Conservation (phyloP, 2,329 filamentous ascomycete species). For the Fonsecaea pedrosoi region DNA sequence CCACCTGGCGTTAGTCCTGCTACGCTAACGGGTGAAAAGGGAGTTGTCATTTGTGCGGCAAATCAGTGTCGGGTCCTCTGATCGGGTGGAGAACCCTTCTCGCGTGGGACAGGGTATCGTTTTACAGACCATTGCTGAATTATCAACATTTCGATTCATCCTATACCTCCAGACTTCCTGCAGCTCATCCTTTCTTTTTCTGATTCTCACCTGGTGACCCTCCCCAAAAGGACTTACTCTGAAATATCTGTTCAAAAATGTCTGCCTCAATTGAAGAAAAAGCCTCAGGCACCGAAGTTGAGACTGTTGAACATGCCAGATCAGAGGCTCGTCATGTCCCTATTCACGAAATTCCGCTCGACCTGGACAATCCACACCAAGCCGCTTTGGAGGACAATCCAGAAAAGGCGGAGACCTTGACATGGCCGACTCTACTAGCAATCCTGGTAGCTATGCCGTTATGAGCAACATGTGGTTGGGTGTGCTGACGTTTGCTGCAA, state of each 20-base stretch:
- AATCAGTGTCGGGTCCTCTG: not conserved
- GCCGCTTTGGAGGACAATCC: conserved; percentile 34
- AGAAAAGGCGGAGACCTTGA: conserved; percentile 23
- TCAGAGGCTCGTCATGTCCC: conserved; percentile 12
- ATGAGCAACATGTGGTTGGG: not conserved
- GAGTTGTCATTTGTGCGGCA: not conserved
- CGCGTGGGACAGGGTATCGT: not conserved
- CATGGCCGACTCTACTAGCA: conserved; percentile 27
- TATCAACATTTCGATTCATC: not conserved
- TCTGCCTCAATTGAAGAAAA: conserved; percentile 15
- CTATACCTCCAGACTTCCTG: not conserved
- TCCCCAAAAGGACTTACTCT: not conserved
- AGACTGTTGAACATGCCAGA: conserved; percentile 3
- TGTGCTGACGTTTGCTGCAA: conserved; percentile 7
- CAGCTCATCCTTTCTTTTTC: not conserved
- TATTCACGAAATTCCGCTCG: conserved; percentile 18
- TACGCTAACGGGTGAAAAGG: not conserved
- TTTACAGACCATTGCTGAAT: not conserved
- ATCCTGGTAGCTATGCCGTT: conserved; percentile 13
- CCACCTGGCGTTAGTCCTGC: not conserved
- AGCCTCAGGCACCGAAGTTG: not conserved
- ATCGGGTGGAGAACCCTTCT: not conserved
- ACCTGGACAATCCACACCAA: conserved; percentile 30
- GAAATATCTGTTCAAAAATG: conserved; percentile 5
- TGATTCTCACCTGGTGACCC: not conserved